Evolutionary conservation across 1,284 basidiomycete species (phyloP), one percentile per base, ranked within the genome.

Genomic region (Leccinum huronense): DNA sequence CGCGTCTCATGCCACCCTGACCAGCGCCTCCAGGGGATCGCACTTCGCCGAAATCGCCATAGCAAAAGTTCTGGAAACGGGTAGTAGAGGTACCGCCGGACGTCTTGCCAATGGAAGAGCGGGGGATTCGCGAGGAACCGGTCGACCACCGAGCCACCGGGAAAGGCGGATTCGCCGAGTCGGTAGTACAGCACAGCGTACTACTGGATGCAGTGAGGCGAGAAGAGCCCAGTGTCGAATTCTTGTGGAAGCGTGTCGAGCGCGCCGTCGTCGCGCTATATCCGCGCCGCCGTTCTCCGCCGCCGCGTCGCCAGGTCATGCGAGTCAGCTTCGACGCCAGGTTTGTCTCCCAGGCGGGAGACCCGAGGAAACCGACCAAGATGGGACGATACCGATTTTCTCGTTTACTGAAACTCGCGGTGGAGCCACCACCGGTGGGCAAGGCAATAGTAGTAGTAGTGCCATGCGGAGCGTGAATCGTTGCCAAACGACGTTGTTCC

Each of bases 341-440:
- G 11, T 31, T 58, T 3, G 69, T 73, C 63, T 75, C 73, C 75
- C 75, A 77, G 14, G 61, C 10, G 31, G 73, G 73, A 10, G 76
- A 77, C 33, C 73, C 73, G 19, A 75, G 66, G 54, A 67, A 76
- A 10, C 73, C 75, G 9, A 75, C 67, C 55, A 72, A 53, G 30
- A 77, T 30, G 2, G 31, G 30, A n/a, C 53, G 53, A 54, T 61
- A 42, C 33, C 40, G 48, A 57, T 56, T 27, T 30, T 19, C 60
- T 19, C 7, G 40, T 10, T 74, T 51, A 14, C 51, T 27, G 30
- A 61, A 23, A 23, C 57, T 23, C 4, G 51, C 55, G 19, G 48
- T 61, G 19, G 59, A 23, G 23, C 23, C 23, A 23, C 23, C 23
- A 23, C 23, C 23, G 23, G 23, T 23, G 23, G 23, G 23, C 23